Evolutionary conservation across 345 rosid genomes (phyloP), one percentile per base, ranked within the genome.

Genomic region (Heritiera fomes): DNA sequence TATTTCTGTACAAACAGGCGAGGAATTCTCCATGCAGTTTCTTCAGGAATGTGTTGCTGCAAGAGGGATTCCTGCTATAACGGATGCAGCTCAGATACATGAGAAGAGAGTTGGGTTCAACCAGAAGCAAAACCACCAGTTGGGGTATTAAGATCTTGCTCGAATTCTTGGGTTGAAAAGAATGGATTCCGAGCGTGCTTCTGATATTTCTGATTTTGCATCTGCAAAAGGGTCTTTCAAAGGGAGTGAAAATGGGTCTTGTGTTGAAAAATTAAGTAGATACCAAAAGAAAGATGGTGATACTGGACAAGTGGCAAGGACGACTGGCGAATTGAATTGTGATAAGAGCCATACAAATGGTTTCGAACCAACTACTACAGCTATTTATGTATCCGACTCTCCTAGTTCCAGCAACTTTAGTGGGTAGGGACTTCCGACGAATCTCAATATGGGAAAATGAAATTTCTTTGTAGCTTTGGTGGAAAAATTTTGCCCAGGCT

Each of bases 401-500:
- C 75, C 80, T 80, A 81, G 75, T 76, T 67, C 84, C 53, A 81
- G 73, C 78, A 83, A 77, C 79, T 82, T 43, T 65, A 64, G 78
- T 30, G 81, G 84, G 40, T 71, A 77, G 38, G 83, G 66, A 77
- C 66, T 77, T 80, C 80, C 0, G 85, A 82, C 70, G 77, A 80
- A 67, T 74, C 81, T 77, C 85, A 71, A 41, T 75, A 73, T 10
- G 80, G 87, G 62, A 89, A 89, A 84, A 83, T 89, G 52, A 91
- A 91, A 79, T 75, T 89, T 75, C 90, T 88, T 59, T 91, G 94
- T 84, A 89, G 94, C 81, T 89, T 78, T 83, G 90, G 94, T 70
- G 94, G 94, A 52, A 89, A 81, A 71, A 81, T 91, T 60, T 83
- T 91, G 87, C 91, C 91, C 8, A 85, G 92, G 87, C 91, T 92